Base-by-base conservation (phyloP, 257 asterid species). In the Primulina tabacum region DNA sequence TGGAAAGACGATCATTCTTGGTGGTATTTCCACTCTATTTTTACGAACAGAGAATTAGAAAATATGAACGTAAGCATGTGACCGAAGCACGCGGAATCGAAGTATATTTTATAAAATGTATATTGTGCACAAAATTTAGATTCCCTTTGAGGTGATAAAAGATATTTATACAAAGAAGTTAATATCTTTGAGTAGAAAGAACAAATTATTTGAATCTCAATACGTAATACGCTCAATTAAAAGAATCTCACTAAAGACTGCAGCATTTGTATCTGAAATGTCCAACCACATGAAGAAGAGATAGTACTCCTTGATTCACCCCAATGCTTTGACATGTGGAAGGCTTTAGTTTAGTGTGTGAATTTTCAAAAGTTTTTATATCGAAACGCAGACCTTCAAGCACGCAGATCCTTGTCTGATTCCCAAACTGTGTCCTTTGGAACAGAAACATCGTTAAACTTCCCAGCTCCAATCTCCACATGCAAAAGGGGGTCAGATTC, bases 321-420 rank as follows among this genome's bases (percentile, higher is more conserved):
- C 20, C 57, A 50, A 50, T 16, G 57, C 21, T 16, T 43, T 50
- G 20, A 4, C 3, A 16, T 4, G 21, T 50, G 21, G 57, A 4
- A 50, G 21, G 20, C 57, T 50, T 1, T 16, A 17, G 20, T 5
- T n/a, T 4, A 50, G 53, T 17, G 57, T 14, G 2, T 5, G 5
- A 50, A 50, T 4, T 17, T 12, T 50, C 57, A 50, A 16, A 50
- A 17, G 56, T 17, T 14, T 16, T 5, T 17, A 8, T 50, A 17
- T 16, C 57, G 3, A 17, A 47, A 47, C 55, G 4, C 5, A 50
- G 8, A 50, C 57, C 21, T 50, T 50, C 57, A 50, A 50, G 57
- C 57, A 50, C 21, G 57, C 57, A 50, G 57, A 50, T 50, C 57
- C 57, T 50, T 50, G 57, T 50, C 21, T 50, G 57, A 50, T 50